Evolutionary conservation across 2,329 filamentous ascomycete genomes (phyloP), one percentile per base, ranked within the genome.

Genomic region (Fusarium sp.): DNA sequence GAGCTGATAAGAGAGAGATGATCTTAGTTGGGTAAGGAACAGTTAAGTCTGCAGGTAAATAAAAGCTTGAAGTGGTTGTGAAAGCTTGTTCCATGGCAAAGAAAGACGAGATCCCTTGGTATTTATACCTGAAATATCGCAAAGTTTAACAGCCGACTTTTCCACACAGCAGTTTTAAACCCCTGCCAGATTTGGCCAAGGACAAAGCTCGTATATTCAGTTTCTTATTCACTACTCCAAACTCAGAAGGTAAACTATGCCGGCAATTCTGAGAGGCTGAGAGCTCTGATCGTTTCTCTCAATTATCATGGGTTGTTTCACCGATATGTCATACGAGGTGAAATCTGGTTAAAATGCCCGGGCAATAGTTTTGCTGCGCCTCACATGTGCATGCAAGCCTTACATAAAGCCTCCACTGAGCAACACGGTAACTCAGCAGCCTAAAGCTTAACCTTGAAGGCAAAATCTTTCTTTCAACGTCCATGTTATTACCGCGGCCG

Each of bases 381-480:
- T 15, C 14, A 42, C 22, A 6, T 7, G 10, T n/a, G 13, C 39
- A n/a, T n/a, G 0, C 8, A 6, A 41, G 9, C 14, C 13, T 41
- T n/a, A 1, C 22, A n/a, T n/a, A 5, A 10, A 41, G 39, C 13
- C 39, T n/a, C 14, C 6, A n/a, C 14, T 41, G 0, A 2, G 20
- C 13, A 10, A 1, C 22, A 12, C 39, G 14, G 0, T 6, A n/a
- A 5, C 35, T 41, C 1, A n/a, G 22, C 39, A 14, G 22, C 22
- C 13, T n/a, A 15, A 41, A n/a, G 1, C 13, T 41, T 41, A 15
- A 15, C 22, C 3, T 41, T 41, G 1, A 41, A 41, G 39, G 1
- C 0, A n/a, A 41, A n/a, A n/a, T 10, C 5, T 41, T n/a, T 41
- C 39, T 0, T n/a, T n/a, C 2, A 14, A 14, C 12, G 12, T 3